phyloP scores from a whole-genome alignment of 805 yeast species.

The Metschnikowia aberdeeniae region DNA sequence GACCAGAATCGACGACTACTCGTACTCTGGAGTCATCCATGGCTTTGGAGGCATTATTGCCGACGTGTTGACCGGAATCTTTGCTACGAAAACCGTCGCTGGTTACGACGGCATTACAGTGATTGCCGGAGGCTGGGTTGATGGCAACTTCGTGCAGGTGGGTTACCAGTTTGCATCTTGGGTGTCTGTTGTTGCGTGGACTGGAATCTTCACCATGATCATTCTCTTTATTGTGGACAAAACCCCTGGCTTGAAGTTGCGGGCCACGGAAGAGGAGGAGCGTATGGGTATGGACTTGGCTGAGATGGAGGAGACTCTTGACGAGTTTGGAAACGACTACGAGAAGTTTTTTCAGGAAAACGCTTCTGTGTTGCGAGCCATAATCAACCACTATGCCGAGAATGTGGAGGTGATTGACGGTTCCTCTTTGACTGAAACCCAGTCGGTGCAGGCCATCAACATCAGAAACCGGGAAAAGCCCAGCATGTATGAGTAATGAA shows the following conservation, averaged over 20 bases:
- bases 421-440: slow-evolving; percentile 6
- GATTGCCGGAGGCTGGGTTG: slow-evolving; percentile 46
- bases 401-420: slow-evolving; percentile 12
- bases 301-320: slow-evolving; percentile 49
- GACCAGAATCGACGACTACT: slow-evolving; percentile 44
- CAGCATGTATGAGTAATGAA: background rate
- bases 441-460: slow-evolving; percentile 8
- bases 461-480: slow-evolving; percentile 12
- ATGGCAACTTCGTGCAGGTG: slow-evolving; percentile 42
- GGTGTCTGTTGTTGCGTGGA: slow-evolving; percentile 42
- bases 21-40: slow-evolving; percentile 43
- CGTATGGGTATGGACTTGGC: slow-evolving; percentile 48
- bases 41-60: slow-evolving; percentile 48
- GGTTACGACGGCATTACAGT: slow-evolving; percentile 42
- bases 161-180: slow-evolving; percentile 46
- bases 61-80: slow-evolving; percentile 40
- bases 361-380: slow-evolving; percentile 15
- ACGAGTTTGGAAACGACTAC: slow-evolving; percentile 35
- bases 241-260: slow-evolving; percentile 48
- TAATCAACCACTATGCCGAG: slow-evolving; percentile 13
- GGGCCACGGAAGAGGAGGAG: slow-evolving; percentile 44
- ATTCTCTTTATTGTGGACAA: slow-evolving; percentile 46
- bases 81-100: slow-evolving; percentile 42
- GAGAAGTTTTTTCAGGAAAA: slow-evolving; percentile 23
- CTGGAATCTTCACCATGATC: slow-evolving; percentile 37